Percentiles rank a stretch among this genome's conserved stretches.
Conservation (phyloP, 2,329 filamentous ascomycete species). For the Penicillium paneum region DNA sequence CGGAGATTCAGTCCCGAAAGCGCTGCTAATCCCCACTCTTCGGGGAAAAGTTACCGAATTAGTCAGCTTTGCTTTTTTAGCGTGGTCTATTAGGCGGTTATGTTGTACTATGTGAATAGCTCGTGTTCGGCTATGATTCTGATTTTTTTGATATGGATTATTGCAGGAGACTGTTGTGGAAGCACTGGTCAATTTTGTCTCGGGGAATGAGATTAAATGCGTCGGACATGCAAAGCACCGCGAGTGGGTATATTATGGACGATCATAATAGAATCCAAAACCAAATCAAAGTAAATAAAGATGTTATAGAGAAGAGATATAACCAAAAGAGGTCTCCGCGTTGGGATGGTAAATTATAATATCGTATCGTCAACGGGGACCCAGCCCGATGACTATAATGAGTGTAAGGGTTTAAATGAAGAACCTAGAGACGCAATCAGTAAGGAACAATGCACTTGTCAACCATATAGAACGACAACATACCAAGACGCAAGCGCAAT, state of each 20-base stretch:
- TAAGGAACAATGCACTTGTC: neutral
- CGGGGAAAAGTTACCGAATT: neutral
- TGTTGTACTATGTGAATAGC: neutral
- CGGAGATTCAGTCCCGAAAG: neutral
- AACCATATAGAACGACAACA: constrained; percentile 3
- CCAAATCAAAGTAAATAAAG: neutral
- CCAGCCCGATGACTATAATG: neutral
- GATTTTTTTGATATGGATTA: neutral
- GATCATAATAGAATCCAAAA: constrained; percentile 1
- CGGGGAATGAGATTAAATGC: neutral
- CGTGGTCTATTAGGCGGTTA: neutral
- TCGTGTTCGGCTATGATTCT: neutral
- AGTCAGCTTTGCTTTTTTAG: neutral
- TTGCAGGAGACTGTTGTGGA: neutral
- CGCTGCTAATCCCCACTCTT: neutral
- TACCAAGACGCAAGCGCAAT: constrained; percentile 60
- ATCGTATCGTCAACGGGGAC: neutral
- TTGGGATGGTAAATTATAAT: neutral
- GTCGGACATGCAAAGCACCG: neutral
- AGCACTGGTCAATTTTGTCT: neutral
- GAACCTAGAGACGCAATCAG: constrained; percentile 4
- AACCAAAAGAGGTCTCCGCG: neutral
- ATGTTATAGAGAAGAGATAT: neutral
- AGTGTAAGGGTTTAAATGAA: neutral
- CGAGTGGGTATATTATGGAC: constrained; percentile 4